Evolutionary conservation across 768 basidiomycete species (phyloP), one percentile per base, ranked within the genome.

Genomic region (Serpula lacrymans): DNA sequence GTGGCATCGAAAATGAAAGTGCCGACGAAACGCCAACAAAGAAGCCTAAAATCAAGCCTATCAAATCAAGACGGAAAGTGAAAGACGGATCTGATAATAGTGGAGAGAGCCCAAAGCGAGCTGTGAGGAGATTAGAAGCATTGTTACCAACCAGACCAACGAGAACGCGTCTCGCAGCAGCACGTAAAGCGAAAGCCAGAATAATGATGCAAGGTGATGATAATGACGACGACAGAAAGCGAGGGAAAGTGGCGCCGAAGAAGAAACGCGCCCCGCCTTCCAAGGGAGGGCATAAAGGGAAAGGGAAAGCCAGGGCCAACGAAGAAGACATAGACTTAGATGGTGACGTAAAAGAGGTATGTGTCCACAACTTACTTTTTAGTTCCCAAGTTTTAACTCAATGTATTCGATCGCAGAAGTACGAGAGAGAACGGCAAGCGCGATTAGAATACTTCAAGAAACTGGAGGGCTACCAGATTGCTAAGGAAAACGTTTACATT

Each of bases 401-500:
- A 37, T 18, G 21, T 24, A 6, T 41, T 48, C 22, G 32, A 35
- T 23, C 16, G 35, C 43, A 72, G 70, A 68, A 58, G 53, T 67
- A 66, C 53, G 67, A 70, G 16, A 58, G 55, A 29, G 72, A 74
- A 33, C 71, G 75, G n/a, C 65, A 68, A 42, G 77, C 65, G 5
- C 70, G 76, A 18, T 41, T 76, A 28, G 74, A 74, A 29, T 80
- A 77, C 49, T 78, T 79, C 57, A 68, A 67, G 43, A 66, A 68
- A 29, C 47, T 80, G 21, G 70, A 78, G 14, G 67, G 64, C 6
- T 80, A 78, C 45, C 64, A 72, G 47, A 63, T 80, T 26, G 71
- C 71, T 47, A 75, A 74, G 41, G 78, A 80, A 52, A 74, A 77
- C 37, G 75, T 80, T 27, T 80, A 77, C 55, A 63, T 80, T 35